Base-by-base conservation (phyloP, 441 rosid genomes). In the Melastoma candidum region DNA sequence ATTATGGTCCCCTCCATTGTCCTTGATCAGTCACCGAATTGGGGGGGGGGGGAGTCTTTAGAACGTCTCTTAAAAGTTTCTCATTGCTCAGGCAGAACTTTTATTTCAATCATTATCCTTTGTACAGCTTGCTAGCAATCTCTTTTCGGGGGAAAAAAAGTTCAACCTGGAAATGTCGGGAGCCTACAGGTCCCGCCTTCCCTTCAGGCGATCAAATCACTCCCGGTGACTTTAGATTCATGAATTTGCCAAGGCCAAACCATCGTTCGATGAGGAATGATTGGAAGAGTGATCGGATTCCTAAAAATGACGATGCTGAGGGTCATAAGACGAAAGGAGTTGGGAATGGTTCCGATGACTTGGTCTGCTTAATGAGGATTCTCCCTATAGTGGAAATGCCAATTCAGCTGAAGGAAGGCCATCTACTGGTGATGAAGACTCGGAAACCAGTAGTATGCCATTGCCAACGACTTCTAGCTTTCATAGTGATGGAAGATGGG, bases 1-100 rank as follows among this genome's bases (percentile, higher is more conserved):
- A 60, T 63, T 64, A 68, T 72, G 90, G 88, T 73, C 93, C 93
- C 95, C 79, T 69, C 83, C 82, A 78, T 67, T 76, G 61, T 29
- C 73, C 65, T 61, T 60, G 75, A 73, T 65, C 63, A 63, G 72
- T 77, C 75, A 60, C 62, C 51, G 46, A 64, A 88, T 83, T 6
- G 39, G 41, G 41, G 5, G 41, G 36, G 41, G 22, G 86, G 90
- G 96, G 74, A 70, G 75, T 70, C 69, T 57, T 71, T 53, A 64
- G 64, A 73, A 68, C 78, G 85, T 65, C 27, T 68, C 71, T 66
- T 67, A 52, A 65, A 13, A 60, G 69, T 54, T 64, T 75, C 65
- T 63, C 53, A 53, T 56, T 62, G 69, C 67, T 32, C 59, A 67
- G 71, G 64, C 39, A 65, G 70, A 61, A 68, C 71, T 71, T 63